Percentiles rank a stretch among this genome's conserved stretches.
Evolutionary conservation across 345 rosid species (phyloP).

Genomic region (Luvunga scandens): DNA sequence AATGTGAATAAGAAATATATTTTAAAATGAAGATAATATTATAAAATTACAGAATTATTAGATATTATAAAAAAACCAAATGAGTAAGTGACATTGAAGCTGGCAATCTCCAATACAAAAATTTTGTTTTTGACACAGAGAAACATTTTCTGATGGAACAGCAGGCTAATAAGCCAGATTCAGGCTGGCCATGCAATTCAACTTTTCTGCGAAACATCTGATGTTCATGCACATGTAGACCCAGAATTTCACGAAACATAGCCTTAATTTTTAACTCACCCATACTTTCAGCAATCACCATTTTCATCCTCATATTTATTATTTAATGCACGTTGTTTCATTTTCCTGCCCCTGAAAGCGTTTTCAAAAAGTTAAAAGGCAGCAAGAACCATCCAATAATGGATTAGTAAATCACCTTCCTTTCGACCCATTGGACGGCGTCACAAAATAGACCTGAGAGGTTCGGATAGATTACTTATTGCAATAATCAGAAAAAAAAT

Average conservation of each 20-base stretch:
- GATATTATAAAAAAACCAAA: too few relatives aligned
- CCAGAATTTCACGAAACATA: conserved; percentile 9
- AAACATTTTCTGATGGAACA: neutral
- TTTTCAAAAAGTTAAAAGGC: too few relatives aligned
- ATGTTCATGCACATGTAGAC: neutral
- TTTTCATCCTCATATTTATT: neutral
- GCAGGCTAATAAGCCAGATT: neutral
- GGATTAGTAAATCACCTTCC: too few relatives aligned
- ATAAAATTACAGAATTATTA: too few relatives aligned
- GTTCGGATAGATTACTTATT: too few relatives aligned
- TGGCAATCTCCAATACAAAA: neutral
- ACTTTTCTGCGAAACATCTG: neutral
- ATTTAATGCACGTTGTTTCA: neutral
- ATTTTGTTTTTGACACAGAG: neutral
- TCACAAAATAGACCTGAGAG: too few relatives aligned
- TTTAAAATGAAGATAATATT: too few relatives aligned
- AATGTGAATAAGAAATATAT: too few relatives aligned
- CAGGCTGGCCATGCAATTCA: conserved; percentile 1
- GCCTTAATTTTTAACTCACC: neutral
- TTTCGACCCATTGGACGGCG: too few relatives aligned
- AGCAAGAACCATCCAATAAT: too few relatives aligned
- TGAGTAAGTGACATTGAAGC: neutral
- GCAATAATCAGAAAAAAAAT: neutral
- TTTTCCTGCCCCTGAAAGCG: neutral
- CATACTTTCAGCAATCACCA: neutral